Conservation (phyloP, 2,329 filamentous ascomycete genomes). For the Colletotrichum abscissum region DNA sequence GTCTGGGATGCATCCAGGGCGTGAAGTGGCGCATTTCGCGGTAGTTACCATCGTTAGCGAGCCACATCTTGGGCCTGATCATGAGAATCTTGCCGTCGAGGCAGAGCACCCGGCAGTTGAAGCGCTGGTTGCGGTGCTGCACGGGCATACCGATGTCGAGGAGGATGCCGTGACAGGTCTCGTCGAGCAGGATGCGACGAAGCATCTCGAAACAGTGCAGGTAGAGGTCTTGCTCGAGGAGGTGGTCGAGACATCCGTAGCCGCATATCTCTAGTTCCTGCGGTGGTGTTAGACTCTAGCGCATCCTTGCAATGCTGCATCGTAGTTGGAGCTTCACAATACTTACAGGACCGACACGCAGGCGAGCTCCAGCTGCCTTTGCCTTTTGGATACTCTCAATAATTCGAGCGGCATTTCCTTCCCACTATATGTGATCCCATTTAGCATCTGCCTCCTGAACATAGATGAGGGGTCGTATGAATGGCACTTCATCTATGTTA, state of each 20-base stretch:
- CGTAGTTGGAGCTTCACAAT: constrained; percentile 45
- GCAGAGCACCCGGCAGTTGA: constrained; percentile 51
- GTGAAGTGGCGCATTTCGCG: constrained; percentile 72
- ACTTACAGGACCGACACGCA: constrained; percentile 66
- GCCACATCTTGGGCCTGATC: constrained; percentile 76
- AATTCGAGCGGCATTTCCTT: constrained; percentile 71
- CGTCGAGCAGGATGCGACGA: constrained; percentile 68
- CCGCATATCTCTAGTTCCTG: constrained; percentile 64
- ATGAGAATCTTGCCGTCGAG: constrained; percentile 76
- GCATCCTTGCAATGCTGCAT: not conserved
- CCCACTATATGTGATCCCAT: constrained; percentile 38
- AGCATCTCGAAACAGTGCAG: constrained; percentile 73
- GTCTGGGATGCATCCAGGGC: constrained; percentile 68
- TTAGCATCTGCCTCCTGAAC: not conserved
- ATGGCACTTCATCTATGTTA: constrained; percentile 42
- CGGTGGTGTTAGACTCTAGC: not conserved
- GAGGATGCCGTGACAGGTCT: constrained; percentile 72
- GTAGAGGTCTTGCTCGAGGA: constrained; percentile 64
- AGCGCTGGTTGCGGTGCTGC: constrained; percentile 57
- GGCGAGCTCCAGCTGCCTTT: constrained; percentile 49
- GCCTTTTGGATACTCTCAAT: constrained; percentile 65
- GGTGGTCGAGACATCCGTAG: constrained; percentile 45
- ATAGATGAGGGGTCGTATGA: not conserved
- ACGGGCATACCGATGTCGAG: constrained; percentile 74
- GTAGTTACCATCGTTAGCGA: constrained; percentile 77